phyloP scores from a whole-genome alignment of 192 early-diverging fungal species.

The Coemansia sp. region DNA sequence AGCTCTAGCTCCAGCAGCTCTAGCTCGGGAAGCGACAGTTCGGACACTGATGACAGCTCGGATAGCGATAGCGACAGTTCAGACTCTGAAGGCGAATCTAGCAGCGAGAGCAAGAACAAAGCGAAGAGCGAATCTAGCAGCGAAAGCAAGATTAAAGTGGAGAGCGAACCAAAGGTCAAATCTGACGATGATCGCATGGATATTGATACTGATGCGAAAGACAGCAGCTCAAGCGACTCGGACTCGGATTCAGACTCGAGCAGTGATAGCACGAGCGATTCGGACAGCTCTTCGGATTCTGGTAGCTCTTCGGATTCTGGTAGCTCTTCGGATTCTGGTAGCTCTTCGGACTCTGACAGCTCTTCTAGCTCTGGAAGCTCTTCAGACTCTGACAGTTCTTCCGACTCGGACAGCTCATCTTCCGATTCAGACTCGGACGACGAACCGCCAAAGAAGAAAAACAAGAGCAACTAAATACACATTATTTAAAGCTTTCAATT shows the following conservation, averaged over 20 bases:
- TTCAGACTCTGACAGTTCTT: neutral
- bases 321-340: constrained; percentile 8
- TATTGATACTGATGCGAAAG: constrained; percentile 11
- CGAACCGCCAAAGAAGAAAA: constrained; percentile 29
- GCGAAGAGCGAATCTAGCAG: neutral
- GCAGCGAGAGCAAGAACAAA: no score
- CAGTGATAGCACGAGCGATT: constrained; percentile 5
- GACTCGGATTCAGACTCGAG: constrained; percentile 11
- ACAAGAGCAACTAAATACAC: constrained; percentile 7
- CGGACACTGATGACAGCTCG: constrained; percentile 6
- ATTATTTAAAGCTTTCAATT: neutral
- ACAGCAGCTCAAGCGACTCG: constrained; percentile 12
- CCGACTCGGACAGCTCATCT: neutral
- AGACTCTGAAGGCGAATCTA: constrained; percentile 6
- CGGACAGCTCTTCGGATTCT: constrained; percentile 9
- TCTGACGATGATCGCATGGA: neutral
- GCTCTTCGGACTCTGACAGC: neutral
- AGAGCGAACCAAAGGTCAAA: neutral
- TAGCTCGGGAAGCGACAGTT: constrained; percentile 1
- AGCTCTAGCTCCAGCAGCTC: constrained; percentile 1
- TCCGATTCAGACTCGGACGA: constrained; percentile 19
- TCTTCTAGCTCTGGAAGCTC: neutral
- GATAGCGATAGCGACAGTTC: constrained; percentile 13
- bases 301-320: neutral
- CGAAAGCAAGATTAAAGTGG: neutral